Percentiles rank a stretch among this genome's conserved stretches.
Conservation (phyloP, 768 basidiomycete species). For the Russula sp. region DNA sequence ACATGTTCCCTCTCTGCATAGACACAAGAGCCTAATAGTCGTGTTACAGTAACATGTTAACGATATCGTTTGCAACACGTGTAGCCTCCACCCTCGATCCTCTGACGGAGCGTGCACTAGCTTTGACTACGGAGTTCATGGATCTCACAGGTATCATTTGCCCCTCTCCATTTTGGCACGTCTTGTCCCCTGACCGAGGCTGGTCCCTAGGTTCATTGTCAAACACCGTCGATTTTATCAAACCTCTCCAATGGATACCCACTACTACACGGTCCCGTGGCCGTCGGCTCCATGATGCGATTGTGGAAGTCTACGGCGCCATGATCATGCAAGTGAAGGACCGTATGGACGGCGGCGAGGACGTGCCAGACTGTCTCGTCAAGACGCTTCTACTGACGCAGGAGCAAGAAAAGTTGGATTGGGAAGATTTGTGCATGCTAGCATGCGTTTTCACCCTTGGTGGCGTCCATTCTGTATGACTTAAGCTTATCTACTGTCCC, state of each 20-base stretch:
- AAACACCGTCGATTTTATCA: constrained; percentile 40
- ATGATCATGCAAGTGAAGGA: constrained; percentile 28
- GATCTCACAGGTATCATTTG: constrained; percentile 24
- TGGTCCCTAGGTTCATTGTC: constrained; percentile 33
- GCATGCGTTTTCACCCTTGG: constrained; percentile 30
- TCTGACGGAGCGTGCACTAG: constrained; percentile 31
- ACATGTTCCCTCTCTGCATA: neutral
- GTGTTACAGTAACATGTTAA: constrained; percentile 37
- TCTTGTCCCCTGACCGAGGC: neutral
- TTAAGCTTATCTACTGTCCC: neutral
- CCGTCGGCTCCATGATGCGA: constrained; percentile 32
- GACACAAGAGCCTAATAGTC: neutral
- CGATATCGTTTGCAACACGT: constrained; percentile 37
- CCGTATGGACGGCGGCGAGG: constrained; percentile 28
- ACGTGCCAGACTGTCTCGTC: constrained; percentile 32
- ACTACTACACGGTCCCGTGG: constrained; percentile 34
- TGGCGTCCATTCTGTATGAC: constrained; percentile 29
- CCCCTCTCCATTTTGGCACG: neutral
- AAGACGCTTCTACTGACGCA: too few species aligned
- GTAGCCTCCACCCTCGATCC: constrained; percentile 35
- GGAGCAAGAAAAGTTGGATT: constrained; percentile 28
- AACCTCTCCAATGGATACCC: constrained; percentile 36
- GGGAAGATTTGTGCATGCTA: constrained; percentile 31
- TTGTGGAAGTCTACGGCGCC: constrained; percentile 29
- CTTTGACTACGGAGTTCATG: constrained; percentile 40